A percentile compares a stretch with the other conserved stretches of the same genome.
Conservation (phyloP, 2,329 filamentous ascomycete species). For the Scortechinia acanthostroma region DNA sequence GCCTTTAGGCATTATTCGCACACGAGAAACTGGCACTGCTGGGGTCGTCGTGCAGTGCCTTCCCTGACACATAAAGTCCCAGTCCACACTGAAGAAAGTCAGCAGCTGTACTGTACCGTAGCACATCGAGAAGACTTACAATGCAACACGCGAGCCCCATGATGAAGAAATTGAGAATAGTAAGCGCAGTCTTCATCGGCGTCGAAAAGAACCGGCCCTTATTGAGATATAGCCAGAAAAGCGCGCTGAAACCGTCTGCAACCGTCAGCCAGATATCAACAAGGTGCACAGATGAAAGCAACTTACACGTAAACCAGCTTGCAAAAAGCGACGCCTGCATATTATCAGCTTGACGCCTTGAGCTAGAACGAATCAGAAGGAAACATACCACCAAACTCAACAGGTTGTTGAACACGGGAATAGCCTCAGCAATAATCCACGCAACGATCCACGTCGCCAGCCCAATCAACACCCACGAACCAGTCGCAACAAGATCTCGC, state of each 20-base stretch:
- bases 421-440: slow-evolving; percentile 44
- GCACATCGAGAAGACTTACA: slow-evolving; percentile 13
- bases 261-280: too few relatives aligned
- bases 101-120: too few relatives aligned
- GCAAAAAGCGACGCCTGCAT: slow-evolving; percentile 36
- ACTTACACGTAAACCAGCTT: slow-evolving; percentile 44
- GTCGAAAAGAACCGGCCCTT: slow-evolving; percentile 26
- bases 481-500: slow-evolving; percentile 28
- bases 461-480: slow-evolving; percentile 38
- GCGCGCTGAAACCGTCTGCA: slow-evolving; percentile 25
- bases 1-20: slow-evolving; percentile 15
- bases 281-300: background rate
- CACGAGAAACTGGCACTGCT: slow-evolving; percentile 26
- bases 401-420: slow-evolving; percentile 45
- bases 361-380: background rate
- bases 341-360: slow-evolving; percentile 2
- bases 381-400: slow-evolving; percentile 35
- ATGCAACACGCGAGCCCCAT: slow-evolving; percentile 19
- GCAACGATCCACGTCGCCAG: slow-evolving; percentile 35
- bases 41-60: slow-evolving; percentile 21
- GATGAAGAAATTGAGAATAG: slow-evolving; percentile 31
- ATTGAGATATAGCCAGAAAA: slow-evolving; percentile 39
- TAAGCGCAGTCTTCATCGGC: slow-evolving; percentile 31
- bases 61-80: slow-evolving; percentile 27
- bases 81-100: slow-evolving; percentile 25